A percentile compares a stretch with the other conserved stretches of the same genome.
phyloP scores from a whole-genome alignment of 352 stramenopile species.

The Globisporangium carolinianum region DNA sequence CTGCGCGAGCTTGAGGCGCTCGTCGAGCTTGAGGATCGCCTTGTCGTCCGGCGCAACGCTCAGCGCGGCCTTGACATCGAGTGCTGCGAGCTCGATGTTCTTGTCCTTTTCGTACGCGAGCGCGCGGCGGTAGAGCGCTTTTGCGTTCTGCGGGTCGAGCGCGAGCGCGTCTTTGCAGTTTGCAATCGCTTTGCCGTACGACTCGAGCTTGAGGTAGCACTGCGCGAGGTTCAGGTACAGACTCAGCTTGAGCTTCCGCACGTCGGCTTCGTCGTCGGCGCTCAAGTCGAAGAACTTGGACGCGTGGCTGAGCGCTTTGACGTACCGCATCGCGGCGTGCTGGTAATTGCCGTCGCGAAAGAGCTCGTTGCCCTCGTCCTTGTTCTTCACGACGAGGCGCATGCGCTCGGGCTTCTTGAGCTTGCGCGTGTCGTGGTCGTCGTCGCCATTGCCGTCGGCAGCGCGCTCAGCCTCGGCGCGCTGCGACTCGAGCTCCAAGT shows the following conservation, averaged over 20 bases:
- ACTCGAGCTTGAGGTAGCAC: conserved; percentile 93
- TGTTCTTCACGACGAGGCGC: conserved; percentile 92
- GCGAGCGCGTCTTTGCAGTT: conserved; percentile 82
- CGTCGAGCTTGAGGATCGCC: conserved; percentile 63
- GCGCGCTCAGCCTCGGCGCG: conserved; percentile 69
- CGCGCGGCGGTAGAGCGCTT: conserved; percentile 85
- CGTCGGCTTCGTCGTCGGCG: conserved; percentile 74
- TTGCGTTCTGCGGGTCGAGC: conserved; percentile 68
- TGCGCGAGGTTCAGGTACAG: conserved; percentile 90
- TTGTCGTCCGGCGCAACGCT: conserved; percentile 65
- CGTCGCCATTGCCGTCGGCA: conserved; percentile 51
- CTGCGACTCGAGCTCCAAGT: conserved; percentile 69
- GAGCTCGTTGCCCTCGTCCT: conserved; percentile 93
- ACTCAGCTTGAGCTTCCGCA: conserved; percentile 86
- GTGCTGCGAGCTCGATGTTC: conserved; percentile 61
- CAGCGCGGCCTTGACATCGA: conserved; percentile 56
- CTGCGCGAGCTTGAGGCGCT: conserved; percentile 56
- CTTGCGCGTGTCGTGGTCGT: conserved; percentile 91
- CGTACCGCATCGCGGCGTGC: conserved; percentile 84
- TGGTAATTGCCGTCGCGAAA: conserved; percentile 90
- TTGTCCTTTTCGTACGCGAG: conserved; percentile 86
- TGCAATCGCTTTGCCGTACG: conserved; percentile 74
- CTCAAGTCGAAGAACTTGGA: conserved; percentile 92
- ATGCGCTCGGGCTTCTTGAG: conserved; percentile 91
- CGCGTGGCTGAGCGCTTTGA: conserved; percentile 87